Conservation (phyloP, 306 rosid genomes). For the Benincasa hispida region DNA sequence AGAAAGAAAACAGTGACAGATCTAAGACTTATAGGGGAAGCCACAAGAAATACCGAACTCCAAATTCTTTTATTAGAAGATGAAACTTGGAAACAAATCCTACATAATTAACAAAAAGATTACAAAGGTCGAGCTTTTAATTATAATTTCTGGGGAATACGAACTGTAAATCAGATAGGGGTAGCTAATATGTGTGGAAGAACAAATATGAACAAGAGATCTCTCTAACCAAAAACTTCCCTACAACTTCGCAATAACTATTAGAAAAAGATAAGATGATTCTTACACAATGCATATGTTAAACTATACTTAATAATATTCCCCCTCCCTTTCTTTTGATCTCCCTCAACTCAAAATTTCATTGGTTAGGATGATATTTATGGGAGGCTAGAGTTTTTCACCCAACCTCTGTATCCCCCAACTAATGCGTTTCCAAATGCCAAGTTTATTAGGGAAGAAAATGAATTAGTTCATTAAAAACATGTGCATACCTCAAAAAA, state of each 20-base stretch:
- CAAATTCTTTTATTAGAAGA: background rate
- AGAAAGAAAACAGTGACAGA: background rate
- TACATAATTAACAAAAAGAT: background rate
- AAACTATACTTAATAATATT: background rate
- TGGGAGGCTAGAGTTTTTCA: constrained; percentile 31
- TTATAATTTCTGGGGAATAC: background rate
- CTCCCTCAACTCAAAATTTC: background rate
- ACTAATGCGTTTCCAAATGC: constrained; percentile 4
- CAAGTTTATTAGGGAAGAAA: background rate
- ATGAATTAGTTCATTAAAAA: constrained; percentile 9
- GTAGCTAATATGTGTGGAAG: background rate
- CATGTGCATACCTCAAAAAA: constrained; percentile 59
- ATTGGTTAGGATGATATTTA: constrained; percentile 3
- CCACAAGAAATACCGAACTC: background rate
- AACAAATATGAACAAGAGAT: background rate
- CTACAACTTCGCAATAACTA: background rate
- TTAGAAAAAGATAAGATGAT: background rate
- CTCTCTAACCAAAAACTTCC: background rate
- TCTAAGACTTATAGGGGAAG: background rate
- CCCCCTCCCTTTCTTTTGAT: background rate
- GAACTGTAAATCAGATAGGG: background rate
- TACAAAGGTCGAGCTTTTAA: background rate
- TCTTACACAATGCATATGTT: background rate
- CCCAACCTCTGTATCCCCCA: constrained; percentile 28
- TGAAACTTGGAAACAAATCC: background rate